Conservation (phyloP, 306 rosid species). For the Rubus parviflorus region DNA sequence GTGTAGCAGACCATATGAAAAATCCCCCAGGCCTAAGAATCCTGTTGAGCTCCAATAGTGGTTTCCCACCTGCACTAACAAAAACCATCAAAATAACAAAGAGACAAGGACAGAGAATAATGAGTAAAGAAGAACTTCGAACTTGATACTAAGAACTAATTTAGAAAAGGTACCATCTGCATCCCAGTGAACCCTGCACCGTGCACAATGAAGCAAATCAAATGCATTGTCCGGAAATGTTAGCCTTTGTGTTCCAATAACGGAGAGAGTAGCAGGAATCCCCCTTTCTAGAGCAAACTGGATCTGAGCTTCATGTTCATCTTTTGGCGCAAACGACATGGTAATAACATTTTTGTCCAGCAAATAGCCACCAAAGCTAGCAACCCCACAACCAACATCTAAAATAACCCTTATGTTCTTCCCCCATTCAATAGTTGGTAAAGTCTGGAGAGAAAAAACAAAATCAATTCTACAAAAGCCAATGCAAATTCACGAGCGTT, state of each 20-base stretch:
- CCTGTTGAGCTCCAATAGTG: constrained; percentile 85
- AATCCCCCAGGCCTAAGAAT: constrained; percentile 93
- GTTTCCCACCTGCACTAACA: constrained; percentile 70
- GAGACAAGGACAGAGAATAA: constrained; percentile 12
- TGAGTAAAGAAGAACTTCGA: not conserved
- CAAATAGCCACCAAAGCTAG: constrained; percentile 93
- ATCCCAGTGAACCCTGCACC: constrained; percentile 99
- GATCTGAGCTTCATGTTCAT: constrained; percentile 99
- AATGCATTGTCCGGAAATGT: constrained; percentile 70
- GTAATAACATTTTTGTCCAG: constrained; percentile 77
- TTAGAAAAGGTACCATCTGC: constrained; percentile 65
- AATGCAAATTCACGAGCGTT: not conserved
- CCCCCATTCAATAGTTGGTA: constrained; percentile 70
- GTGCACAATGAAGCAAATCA: constrained; percentile 94
- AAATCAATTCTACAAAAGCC: constrained; percentile 6
- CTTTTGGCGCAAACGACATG: constrained; percentile 97
- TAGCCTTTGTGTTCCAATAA: constrained; percentile 86
- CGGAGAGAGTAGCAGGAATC: constrained; percentile 92
- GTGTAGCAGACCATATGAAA: constrained; percentile 97
- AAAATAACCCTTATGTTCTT: constrained; percentile 71
- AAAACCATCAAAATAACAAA: constrained; percentile 16
- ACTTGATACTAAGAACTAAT: constrained; percentile 13
- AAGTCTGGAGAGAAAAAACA: constrained; percentile 41
- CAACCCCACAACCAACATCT: constrained; percentile 97
- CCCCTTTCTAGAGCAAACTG: constrained; percentile 99